Percentiles rank a stretch among this genome's conserved stretches.
Conservation (phyloP, 192 early-diverging fungal species). For the Linnemannia zychae region DNA sequence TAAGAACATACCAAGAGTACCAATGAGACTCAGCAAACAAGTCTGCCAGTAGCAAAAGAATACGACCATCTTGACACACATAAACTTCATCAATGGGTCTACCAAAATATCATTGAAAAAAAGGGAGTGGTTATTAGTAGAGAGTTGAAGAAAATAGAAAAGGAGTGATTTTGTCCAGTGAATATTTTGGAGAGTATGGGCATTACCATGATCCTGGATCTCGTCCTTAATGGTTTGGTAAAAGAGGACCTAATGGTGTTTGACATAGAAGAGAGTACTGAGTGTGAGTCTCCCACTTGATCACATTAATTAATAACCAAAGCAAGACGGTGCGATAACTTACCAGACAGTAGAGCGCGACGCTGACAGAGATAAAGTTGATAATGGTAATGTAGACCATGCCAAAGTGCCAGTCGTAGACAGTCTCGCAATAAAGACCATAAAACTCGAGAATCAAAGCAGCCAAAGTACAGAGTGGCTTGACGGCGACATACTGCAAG, state of each 20-base stretch:
- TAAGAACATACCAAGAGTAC: constrained; percentile 37
- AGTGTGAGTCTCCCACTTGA: not conserved
- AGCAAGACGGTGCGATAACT: constrained; percentile 45
- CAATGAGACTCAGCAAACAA: constrained; percentile 31
- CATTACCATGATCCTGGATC: constrained; percentile 45
- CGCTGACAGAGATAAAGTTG: constrained; percentile 72
- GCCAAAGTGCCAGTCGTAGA: constrained; percentile 72
- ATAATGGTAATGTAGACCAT: constrained; percentile 75
- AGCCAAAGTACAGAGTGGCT: constrained; percentile 68
- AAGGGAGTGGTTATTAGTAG: not conserved
- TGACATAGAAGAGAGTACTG: not conserved
- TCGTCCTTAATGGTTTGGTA: constrained; percentile 48
- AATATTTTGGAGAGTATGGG: not conserved
- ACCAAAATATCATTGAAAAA: not conserved
- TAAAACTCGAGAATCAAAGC: constrained; percentile 71
- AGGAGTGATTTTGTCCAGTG: not conserved
- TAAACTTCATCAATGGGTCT: constrained; percentile 56
- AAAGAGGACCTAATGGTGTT: constrained; percentile 27
- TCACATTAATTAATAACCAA: too few relatives aligned
- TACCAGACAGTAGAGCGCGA: constrained; percentile 78
- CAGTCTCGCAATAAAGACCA: constrained; percentile 73
- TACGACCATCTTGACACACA: constrained; percentile 57
- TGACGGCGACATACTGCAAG: constrained; percentile 77
- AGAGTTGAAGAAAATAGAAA: not conserved
- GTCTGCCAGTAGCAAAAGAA: constrained; percentile 53